Percentiles rank a stretch among this genome's conserved stretches.
Conservation (phyloP, 139 green algal species). For the Spirogloea muscicola region DNA sequence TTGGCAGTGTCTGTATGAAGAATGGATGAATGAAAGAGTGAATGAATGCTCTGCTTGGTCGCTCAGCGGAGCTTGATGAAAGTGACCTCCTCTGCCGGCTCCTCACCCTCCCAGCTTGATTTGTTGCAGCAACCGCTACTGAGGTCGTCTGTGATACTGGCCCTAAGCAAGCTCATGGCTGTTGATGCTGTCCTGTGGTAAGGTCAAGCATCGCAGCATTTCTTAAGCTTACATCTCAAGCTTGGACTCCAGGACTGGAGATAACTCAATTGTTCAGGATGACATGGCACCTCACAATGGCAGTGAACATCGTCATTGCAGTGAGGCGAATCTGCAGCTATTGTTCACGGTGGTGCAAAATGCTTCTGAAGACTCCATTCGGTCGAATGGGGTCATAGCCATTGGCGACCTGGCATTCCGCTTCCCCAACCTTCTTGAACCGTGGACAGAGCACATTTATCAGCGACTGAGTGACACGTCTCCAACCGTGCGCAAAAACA, state of each 20-base stretch:
- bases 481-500: slow-evolving; percentile 62
- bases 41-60: too few relatives aligned
- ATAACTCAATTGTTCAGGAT: too few relatives aligned
- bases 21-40: too few relatives aligned
- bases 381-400: slow-evolving; percentile 77
- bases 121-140: slow-evolving; percentile 53
- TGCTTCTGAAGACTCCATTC: slow-evolving; percentile 46
- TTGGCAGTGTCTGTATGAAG: too few relatives aligned
- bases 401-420: slow-evolving; percentile 84
- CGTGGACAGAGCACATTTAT: slow-evolving; percentile 86
- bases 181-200: slow-evolving; percentile 76
- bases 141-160: slow-evolving; percentile 67
- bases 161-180: slow-evolving; percentile 86
- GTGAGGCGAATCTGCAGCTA: slow-evolving; percentile 49
- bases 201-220: too few relatives aligned
- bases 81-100: too few relatives aligned
- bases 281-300: too few relatives aligned
- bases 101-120: too few relatives aligned
- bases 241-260: too few relatives aligned
- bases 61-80: too few relatives aligned
- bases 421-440: slow-evolving; percentile 90
- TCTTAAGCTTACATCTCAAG: too few relatives aligned
- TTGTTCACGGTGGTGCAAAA: slow-evolving; percentile 45
- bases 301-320: too few relatives aligned
- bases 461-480: slow-evolving; percentile 56